These are phyloP conservation scores for Daldinia caldariorum DNA, from an alignment of 495 filamentous ascomycete genomes.

Conservation along the genomic window DNA sequence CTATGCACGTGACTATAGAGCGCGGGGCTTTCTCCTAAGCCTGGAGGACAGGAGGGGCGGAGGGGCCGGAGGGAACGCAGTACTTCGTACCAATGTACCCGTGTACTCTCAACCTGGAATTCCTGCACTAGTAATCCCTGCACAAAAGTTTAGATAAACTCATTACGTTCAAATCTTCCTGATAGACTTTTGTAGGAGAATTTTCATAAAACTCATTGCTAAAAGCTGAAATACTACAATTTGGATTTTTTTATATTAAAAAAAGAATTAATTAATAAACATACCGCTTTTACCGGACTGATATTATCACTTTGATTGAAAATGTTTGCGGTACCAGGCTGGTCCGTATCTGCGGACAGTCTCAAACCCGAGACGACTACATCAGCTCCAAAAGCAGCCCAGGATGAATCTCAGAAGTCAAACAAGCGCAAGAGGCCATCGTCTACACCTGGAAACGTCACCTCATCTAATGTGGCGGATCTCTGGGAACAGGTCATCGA, in stretches of 20 bases:
- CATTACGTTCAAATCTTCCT: neutral
- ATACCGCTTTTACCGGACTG: neutral
- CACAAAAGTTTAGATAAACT: conserved; percentile 35
- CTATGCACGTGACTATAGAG: neutral
- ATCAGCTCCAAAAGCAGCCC: conserved; percentile 36
- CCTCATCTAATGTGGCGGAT: conserved; percentile 73
- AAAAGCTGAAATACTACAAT: neutral
- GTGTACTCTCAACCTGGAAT: neutral
- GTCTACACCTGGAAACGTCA: conserved; percentile 63
- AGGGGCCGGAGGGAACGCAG: neutral
- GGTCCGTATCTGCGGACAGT: conserved; percentile 76
- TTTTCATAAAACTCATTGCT: conserved; percentile 13
- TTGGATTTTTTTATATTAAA: no score
- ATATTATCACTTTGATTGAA: conserved; percentile 24
- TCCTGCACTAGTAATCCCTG: conserved; percentile 24
- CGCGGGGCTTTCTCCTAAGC: neutral
- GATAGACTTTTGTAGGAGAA: conserved; percentile 3
- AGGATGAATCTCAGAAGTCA: conserved; percentile 45
- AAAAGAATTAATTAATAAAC: no score
- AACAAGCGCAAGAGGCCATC: conserved; percentile 71
- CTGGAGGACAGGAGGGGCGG: no score
- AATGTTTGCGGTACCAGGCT: conserved; percentile 96
- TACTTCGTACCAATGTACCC: no score
- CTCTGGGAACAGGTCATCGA: conserved; percentile 85
- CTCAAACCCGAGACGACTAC: conserved; percentile 73